Conservation (phyloP, 2,329 filamentous ascomycete genomes). For the Macrophomina pseudophaseolina region DNA sequence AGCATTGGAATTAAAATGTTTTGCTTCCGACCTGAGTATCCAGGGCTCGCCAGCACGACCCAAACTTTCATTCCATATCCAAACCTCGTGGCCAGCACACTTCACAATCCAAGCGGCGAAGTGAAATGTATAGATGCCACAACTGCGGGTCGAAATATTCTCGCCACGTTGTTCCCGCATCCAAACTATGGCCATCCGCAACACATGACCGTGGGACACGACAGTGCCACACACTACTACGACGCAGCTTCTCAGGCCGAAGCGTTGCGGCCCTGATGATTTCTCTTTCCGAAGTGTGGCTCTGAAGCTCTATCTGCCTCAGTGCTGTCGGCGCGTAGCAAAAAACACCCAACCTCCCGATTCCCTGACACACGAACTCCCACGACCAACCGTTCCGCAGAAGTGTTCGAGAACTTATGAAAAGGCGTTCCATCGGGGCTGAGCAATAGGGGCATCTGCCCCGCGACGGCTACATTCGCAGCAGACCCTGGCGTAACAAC, state of each 20-base stretch:
- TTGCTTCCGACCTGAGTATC: background rate
- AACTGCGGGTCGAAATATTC: too few species aligned
- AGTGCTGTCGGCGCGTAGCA: background rate
- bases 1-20: background rate
- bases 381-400: background rate
- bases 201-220: too few species aligned
- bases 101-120: too few species aligned
- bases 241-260: too few species aligned
- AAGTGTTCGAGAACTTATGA: background rate
- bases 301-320: background rate
- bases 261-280: background rate
- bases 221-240: too few species aligned
- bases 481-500: too few species aligned
- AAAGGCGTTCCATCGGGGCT: conserved; percentile 9
- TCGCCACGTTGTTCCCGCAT: too few species aligned
- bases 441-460: background rate
- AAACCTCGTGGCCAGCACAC: too few species aligned
- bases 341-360: background rate
- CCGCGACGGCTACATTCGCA: too few species aligned
- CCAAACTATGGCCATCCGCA: too few species aligned
- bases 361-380: background rate
- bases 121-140: too few species aligned
- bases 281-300: background rate
- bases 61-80: too few species aligned
- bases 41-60: background rate